phyloP scores from a whole-genome alignment of 192 early-diverging fungal species.

The Mortierella alpina region DNA sequence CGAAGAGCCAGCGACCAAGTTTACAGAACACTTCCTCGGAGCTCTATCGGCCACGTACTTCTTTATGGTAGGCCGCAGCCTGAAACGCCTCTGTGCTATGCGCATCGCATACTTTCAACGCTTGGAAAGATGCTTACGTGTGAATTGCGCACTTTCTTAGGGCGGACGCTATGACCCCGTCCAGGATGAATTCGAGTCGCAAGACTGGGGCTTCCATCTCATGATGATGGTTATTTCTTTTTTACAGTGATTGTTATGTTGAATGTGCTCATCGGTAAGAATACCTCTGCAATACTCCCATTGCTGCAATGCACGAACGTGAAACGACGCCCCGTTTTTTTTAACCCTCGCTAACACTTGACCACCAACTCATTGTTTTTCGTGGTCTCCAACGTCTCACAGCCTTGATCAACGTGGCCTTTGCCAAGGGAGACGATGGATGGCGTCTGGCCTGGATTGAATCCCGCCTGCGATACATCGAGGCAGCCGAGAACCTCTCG shows the following conservation, averaged over 20 bases:
- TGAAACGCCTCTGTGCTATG: too few relatives aligned
- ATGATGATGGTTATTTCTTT: constrained; percentile 6
- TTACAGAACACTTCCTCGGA: too few relatives aligned
- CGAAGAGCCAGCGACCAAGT: too few relatives aligned
- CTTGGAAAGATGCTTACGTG: too few relatives aligned
- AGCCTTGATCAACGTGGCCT: constrained; percentile 24
- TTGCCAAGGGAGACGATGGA: constrained; percentile 16
- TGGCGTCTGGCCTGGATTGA: constrained; percentile 23
- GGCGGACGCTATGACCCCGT: constrained; percentile 6
- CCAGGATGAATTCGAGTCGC: not conserved
- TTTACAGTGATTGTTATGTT: constrained; percentile 4
- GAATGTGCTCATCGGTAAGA: constrained; percentile 28
- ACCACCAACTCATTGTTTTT: not conserved
- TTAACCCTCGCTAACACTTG: not conserved
- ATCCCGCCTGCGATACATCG: constrained; percentile 11
- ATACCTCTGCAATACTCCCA: not conserved
- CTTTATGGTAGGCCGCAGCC: too few relatives aligned
- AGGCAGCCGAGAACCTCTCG: constrained; percentile 27
- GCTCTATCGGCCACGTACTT: too few relatives aligned
- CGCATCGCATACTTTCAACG: too few relatives aligned
- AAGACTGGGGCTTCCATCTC: not conserved
- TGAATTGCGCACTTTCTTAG: not conserved
- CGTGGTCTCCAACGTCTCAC: not conserved
- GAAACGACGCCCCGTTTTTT: not conserved
- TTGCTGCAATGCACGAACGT: not conserved